A percentile compares a stretch with the other conserved stretches of the same genome.
These are phyloP conservation scores for Corniculantispora saksenae DNA, from an alignment of 2,329 filamentous ascomycete genomes.

Conservation along the genomic window DNA sequence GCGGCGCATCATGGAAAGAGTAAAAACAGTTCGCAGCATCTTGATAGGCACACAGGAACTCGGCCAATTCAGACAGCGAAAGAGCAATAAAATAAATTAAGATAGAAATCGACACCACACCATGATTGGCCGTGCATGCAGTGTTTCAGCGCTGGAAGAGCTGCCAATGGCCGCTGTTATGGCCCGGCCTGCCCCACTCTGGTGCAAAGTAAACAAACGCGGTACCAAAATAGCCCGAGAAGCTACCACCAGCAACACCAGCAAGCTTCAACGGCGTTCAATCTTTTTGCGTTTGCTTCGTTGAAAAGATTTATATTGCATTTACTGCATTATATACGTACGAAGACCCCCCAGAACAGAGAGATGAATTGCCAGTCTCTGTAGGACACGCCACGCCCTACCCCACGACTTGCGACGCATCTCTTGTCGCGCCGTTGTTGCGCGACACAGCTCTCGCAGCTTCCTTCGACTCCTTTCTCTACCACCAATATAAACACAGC, in stretches of 20 bases:
- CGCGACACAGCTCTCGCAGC: background rate
- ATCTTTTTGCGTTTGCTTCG: background rate
- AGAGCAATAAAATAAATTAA: background rate
- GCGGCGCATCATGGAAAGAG: background rate
- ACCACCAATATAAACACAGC: background rate
- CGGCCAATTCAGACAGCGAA: background rate
- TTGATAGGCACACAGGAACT: background rate
- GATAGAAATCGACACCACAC: background rate
- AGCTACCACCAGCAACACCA: constrained; percentile 15
- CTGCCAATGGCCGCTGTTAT: background rate
- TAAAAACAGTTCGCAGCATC: background rate
- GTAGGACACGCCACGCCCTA: background rate
- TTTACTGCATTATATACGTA: constrained; percentile 6
- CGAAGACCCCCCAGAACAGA: background rate
- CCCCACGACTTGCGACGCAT: background rate
- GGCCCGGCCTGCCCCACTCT: constrained; percentile 19
- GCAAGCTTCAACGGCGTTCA: constrained; percentile 6
- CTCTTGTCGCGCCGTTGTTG: background rate
- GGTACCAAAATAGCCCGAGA: constrained; percentile 16
- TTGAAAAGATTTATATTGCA: constrained; percentile 7
- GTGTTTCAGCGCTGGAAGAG: background rate
- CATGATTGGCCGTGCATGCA: background rate
- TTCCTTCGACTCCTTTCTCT: background rate
- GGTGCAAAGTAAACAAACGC: constrained; percentile 36
- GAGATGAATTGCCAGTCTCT: constrained; percentile 14